Base-by-base conservation (phyloP, 306 rosid species). In the Pterocarpus macrocarpus region DNA sequence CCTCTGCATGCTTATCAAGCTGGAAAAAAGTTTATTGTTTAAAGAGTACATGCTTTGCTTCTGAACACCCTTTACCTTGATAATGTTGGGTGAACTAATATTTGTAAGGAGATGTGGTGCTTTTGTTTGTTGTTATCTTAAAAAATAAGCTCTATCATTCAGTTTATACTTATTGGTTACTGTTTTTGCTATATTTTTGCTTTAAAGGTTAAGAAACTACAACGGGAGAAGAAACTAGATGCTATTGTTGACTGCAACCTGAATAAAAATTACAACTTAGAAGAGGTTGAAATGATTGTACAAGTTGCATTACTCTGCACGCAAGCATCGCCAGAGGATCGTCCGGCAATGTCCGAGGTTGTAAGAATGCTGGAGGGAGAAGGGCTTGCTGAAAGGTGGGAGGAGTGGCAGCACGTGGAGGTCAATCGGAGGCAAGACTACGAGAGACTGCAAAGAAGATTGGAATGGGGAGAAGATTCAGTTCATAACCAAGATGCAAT, bases 341-440 rank as follows among this genome's bases (percentile, higher is more conserved):
- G 98, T 11, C 98, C 97, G 1, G 88, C 90, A 30, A 94, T 94
- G 98, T 92, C 98, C 3, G 94, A 94, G 71, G 97, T 94, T 17
- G 97, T 94, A 47, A 86, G 97, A 76, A 94, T 94, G 98, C 79
- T 94, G 7, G 98, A 94, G 80, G 98, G 97, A 75, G 97, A 94
- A 84, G 98, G 98, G 58, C 92, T 94, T 16, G 90, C 98, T 7
- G 91, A 94, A 90, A 83, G 95, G 80, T 94, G 98, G 98, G 97
- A 91, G 71, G 95, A 91, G 75, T 94, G 98, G 98, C 94, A 89
- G 86, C 82, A 80, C 35, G 85, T 84, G 64, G 97, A 94, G 86
- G 91, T 94, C 50, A 80, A 79, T 64, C 92, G 91, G 6, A 87
- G 92, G 84, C 91, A 90, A 72, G 97, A 94, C 71, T 68, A 90